These are phyloP conservation scores for Jacaranda copaia DNA, from an alignment of 257 asterid genomes.

Conservation along the genomic window DNA sequence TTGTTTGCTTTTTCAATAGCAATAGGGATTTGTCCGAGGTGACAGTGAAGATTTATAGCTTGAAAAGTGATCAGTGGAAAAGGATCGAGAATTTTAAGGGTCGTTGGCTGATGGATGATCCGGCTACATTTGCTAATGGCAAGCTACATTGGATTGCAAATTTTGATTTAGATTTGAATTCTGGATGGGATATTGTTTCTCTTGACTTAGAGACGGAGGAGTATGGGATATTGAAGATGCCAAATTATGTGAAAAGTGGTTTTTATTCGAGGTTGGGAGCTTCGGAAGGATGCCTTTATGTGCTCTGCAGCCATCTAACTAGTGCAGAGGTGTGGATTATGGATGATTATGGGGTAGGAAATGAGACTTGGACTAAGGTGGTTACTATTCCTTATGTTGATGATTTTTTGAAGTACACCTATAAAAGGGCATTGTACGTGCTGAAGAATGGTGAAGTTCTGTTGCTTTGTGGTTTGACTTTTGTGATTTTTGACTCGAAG, in stretches of 20 bases:
- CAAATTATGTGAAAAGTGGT: conserved; percentile 37
- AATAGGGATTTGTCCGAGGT: conserved; percentile 32
- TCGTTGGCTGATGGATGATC: conserved; percentile 39
- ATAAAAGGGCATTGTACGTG: conserved; percentile 39
- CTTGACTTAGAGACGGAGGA: conserved; percentile 57
- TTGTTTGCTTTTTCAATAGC: conserved; percentile 51
- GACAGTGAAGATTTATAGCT: conserved; percentile 54
- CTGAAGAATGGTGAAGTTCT: conserved; percentile 49
- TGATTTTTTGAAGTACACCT: conserved; percentile 36
- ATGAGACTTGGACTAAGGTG: conserved; percentile 55
- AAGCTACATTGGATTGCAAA: conserved; percentile 62
- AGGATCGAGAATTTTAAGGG: conserved; percentile 42
- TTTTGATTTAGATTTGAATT: conserved; percentile 26
- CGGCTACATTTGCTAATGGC: conserved; percentile 53
- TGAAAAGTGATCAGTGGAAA: conserved; percentile 59
- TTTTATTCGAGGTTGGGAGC: conserved; percentile 41
- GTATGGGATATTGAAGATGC: conserved; percentile 45
- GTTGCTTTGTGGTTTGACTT: conserved; percentile 40
- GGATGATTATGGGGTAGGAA: conserved; percentile 47
- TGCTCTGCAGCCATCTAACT: conserved; percentile 42
- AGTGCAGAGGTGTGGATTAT: conserved; percentile 58
- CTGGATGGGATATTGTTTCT: conserved; percentile 50
- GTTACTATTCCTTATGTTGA: conserved; percentile 44
- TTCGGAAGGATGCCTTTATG: conserved; percentile 45
- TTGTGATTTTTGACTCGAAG: conserved; percentile 47